Percentiles rank a stretch among this genome's conserved stretches.
Conservation (phyloP, 306 rosid genomes). For the Cicer judaicum region DNA sequence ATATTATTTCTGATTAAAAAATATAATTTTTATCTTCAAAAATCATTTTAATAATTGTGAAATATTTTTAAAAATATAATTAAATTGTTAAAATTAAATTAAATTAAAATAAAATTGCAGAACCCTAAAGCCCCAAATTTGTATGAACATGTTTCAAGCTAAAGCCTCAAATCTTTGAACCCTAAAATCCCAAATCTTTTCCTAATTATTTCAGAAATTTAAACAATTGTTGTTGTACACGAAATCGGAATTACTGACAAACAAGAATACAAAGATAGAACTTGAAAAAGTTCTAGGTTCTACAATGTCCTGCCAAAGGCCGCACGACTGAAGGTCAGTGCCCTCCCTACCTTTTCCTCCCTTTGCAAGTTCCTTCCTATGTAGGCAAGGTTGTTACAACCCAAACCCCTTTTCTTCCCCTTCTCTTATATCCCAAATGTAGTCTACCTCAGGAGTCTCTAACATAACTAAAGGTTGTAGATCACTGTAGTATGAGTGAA, state of each 20-base stretch:
- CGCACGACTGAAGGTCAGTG: background rate
- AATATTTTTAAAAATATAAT: too few relatives aligned
- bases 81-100: too few relatives aligned
- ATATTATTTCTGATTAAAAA: too few relatives aligned
- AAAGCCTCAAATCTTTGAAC: too few relatives aligned
- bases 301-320: background rate
- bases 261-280: background rate
- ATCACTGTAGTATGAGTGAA: background rate
- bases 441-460: conserved; percentile 7
- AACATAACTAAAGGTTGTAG: conserved; percentile 2
- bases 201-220: too few relatives aligned
- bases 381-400: background rate
- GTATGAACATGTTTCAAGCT: too few relatives aligned
- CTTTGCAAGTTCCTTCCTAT: background rate
- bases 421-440: background rate
- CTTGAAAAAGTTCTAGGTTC: background rate
- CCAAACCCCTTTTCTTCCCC: background rate
- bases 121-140: too few relatives aligned
- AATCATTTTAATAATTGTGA: too few relatives aligned
- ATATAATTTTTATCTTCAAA: too few relatives aligned
- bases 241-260: background rate
- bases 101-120: too few relatives aligned
- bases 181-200: too few relatives aligned
- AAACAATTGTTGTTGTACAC: too few relatives aligned
- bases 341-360: conserved; percentile 1